Base-by-base conservation (phyloP, 768 basidiomycete genomes). In the Termitomyces bulborhizus region DNA sequence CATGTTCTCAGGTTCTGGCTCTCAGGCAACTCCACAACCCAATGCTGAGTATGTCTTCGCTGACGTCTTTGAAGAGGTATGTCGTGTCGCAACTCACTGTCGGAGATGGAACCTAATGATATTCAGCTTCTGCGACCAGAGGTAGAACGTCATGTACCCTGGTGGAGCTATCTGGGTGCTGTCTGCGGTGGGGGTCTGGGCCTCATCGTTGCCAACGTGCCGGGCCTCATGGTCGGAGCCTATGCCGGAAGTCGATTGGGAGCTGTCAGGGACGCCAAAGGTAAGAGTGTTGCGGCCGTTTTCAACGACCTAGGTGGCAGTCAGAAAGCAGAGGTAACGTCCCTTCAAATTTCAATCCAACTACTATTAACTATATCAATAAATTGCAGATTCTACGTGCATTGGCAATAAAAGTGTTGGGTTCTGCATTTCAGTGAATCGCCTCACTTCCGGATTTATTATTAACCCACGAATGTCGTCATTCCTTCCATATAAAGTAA, bases 201-300 rank as follows among this genome's bases (percentile, higher is more conserved):
- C 46, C 84, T 71, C 71, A 81, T 77, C 70, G 62, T 81, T 27
- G 93, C 85, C 26, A 97, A 95, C 63, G 64, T 94, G 1, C 93
- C 93, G 8, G 93, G 93, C 6, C 74, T 92, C 13, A 80, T 94
- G 73, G 77, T 94, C 18, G 94, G 94, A 49, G 90, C 87, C 3
- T 80, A 86, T 60, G 90, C 92, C 0, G 94, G 94, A 0, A 96
- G 94, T 66, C 76, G 91, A n/a, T 71, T 97, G 29, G 94, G 94
- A 42, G 92, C 93, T 3, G 77, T 98, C 46, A 77, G 94, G 55
- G 94, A 98, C 65, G 94, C 94, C 3, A 98, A 98, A 73, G 90
- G 94, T 9, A 93, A 91, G 78, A 88, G 88, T 58, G 93, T 98
- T 24, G 93, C 90, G 2, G 80, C 87, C 8, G 94, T 97, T 16